A percentile compares a stretch with the other conserved stretches of the same genome.
phyloP scores from a whole-genome alignment of 768 basidiomycete genomes.

The Galerina sulciceps region DNA sequence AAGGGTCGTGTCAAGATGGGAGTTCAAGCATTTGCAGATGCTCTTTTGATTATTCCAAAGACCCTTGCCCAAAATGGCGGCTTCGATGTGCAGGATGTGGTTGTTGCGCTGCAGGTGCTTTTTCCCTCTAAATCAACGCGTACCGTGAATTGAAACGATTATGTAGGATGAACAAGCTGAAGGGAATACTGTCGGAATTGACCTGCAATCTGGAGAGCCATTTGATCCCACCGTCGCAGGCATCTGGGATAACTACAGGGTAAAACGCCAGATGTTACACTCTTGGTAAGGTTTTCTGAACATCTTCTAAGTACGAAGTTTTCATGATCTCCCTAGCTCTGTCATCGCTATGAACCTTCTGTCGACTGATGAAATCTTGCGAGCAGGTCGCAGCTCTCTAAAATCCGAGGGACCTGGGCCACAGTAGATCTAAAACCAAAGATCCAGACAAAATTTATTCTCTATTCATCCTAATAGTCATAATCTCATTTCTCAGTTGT shows the following conservation, averaged over 20 bases:
- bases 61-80: constrained; percentile 96
- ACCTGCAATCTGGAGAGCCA: constrained; percentile 92
- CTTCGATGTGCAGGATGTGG: constrained; percentile 94
- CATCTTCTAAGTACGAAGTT: background rate
- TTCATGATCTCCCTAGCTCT: constrained; percentile 48
- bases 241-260: constrained; percentile 98
- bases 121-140: background rate
- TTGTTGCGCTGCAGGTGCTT: constrained; percentile 85
- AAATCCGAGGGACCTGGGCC: constrained; percentile 60
- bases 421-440: constrained; percentile 14
- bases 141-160: background rate
- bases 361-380: constrained; percentile 94
- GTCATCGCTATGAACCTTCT: constrained; percentile 95
- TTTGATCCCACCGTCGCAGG: constrained; percentile 96
- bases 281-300: constrained; percentile 69
- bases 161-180: constrained; percentile 89
- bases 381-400: constrained; percentile 85
- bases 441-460: constrained; percentile 37
- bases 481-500: background rate
- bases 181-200: constrained; percentile 90
- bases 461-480: background rate
- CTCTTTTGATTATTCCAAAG: constrained; percentile 93
- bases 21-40: constrained; percentile 96
- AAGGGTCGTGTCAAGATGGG: constrained; percentile 98
- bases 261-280: constrained; percentile 98